phyloP scores from a whole-genome alignment of 2,329 filamentous ascomycete genomes.

The Cladosporium colombiae region DNA sequence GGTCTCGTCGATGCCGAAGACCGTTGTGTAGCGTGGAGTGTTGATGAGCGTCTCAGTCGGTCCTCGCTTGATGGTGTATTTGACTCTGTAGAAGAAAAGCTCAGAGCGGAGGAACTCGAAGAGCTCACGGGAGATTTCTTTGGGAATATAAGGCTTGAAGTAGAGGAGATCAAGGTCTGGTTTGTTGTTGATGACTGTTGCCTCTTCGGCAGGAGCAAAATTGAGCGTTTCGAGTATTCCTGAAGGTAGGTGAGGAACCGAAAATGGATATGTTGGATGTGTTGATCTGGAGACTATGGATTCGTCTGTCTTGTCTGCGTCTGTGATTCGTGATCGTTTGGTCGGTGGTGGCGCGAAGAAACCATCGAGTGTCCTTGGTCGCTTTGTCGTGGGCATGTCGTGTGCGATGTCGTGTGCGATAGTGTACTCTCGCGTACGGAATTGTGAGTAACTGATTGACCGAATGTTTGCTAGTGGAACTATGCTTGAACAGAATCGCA shows the following conservation, averaged over 20 bases:
- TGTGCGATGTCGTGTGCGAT: not conserved
- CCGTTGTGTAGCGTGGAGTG: constrained; percentile 62
- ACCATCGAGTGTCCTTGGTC: constrained; percentile 66
- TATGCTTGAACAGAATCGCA: not conserved
- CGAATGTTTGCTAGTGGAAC: not conserved
- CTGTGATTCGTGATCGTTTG: constrained; percentile 42
- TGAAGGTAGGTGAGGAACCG: constrained; percentile 51
- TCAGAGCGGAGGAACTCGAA: constrained; percentile 72
- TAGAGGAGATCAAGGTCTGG: constrained; percentile 72
- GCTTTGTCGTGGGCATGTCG: constrained; percentile 33
- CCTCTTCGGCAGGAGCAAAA: constrained; percentile 49
- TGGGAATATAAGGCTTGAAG: constrained; percentile 71
- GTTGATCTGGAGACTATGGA: constrained; percentile 32
- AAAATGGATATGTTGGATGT: constrained; percentile 56
- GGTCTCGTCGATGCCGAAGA: constrained; percentile 65
- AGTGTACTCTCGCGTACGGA: not conserved
- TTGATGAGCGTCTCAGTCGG: constrained; percentile 63
- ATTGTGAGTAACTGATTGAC: not conserved
- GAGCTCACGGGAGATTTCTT: constrained; percentile 56
- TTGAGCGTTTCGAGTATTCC: constrained; percentile 45
- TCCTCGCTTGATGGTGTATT: constrained; percentile 63
- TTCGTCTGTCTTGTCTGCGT: constrained; percentile 19
- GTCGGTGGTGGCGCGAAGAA: constrained; percentile 62
- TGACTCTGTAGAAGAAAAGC: constrained; percentile 59
- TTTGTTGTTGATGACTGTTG: constrained; percentile 63